Conservation (phyloP, 1,284 basidiomycete genomes). For the Coniferiporia sulphurascens region DNA sequence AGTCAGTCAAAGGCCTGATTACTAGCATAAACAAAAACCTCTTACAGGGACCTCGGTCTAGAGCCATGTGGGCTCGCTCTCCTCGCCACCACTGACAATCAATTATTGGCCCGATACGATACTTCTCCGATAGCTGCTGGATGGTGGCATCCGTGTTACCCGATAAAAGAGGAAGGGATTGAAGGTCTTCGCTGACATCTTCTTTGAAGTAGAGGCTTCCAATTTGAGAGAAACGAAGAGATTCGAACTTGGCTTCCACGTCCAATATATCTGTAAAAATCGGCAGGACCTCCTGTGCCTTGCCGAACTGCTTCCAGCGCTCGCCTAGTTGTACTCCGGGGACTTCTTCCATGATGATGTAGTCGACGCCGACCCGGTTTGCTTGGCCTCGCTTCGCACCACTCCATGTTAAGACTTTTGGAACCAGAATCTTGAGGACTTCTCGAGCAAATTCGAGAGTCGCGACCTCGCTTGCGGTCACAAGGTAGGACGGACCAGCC, state of each 20-base stretch:
- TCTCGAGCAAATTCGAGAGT: conserved; percentile 33
- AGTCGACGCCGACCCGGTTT: conserved; percentile 32
- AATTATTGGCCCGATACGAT: conserved; percentile 26
- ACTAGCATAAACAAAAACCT: not conserved
- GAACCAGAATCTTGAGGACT: conserved; percentile 29
- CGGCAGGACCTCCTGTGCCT: conserved; percentile 3
- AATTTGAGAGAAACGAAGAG: conserved; percentile 28
- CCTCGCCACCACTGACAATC: conserved; percentile 27
- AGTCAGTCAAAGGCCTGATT: not conserved
- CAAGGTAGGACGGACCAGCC: conserved; percentile 28
- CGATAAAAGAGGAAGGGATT: conserved; percentile 21
- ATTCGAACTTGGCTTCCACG: conserved; percentile 23
- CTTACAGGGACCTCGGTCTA: conserved; percentile 29
- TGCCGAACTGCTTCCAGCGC: conserved; percentile 21
- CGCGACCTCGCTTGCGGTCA: conserved; percentile 37
- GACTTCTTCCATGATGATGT: conserved; percentile 35
- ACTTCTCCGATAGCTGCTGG: conserved; percentile 20
- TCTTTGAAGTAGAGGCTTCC: conserved; percentile 35
- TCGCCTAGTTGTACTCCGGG: conserved; percentile 26
- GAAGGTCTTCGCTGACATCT: conserved; percentile 27
- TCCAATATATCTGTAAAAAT: conserved; percentile 22
- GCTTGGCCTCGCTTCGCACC: not conserved
- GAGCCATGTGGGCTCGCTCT: conserved; percentile 20
- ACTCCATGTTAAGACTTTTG: conserved; percentile 31
- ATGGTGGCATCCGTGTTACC: not conserved